Evolutionary conservation across 164 flowering plant species (phyloP), one percentile per base, ranked within the genome.

Genomic region (Brasenia schreberi): DNA sequence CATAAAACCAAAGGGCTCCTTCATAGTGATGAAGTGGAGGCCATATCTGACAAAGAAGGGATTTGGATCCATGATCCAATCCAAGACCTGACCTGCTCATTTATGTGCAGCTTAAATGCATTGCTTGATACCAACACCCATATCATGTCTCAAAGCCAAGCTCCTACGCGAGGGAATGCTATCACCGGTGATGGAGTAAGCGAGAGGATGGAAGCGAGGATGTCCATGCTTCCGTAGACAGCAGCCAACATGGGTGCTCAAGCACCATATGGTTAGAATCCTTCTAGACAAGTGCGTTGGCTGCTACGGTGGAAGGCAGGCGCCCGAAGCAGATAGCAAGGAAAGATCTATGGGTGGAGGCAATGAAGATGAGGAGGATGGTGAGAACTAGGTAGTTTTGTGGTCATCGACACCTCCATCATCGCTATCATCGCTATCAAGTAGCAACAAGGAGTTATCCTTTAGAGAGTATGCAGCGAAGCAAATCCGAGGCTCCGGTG

Each of bases 241-340:
- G 87, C 79, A 33, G 87, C 87, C 11, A 83, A 77, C 87, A 83
- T 83, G 66, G 81, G 65, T 76, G 75, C 73, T 81, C 81, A 16
- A 73, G 77, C 19, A 75, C 78, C 72, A 80, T 77, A 64, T 76
- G 77, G 66, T 74, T 81, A 5, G 80, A 78, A 7, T 75, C 75
- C 52, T 71, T 77, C 43, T 74, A 71, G 11, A 33, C 39, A 33
- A 33, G 2, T 33, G 39, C 4, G 4, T 33, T 33, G 39, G 39
- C 4, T 33, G 63, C 7, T 49, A 16, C 16, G 19, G 67, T 42
- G 19, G 61, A 9, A 43, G 59, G n/a, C 19, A 67, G 19, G 18
- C 3, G 7, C 18, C 17, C 39, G 56, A 70, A 4, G 14, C 5
- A 2, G 4, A 49, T 1, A 49, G 56, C 56, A 9, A 14, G 56